phyloP scores from a whole-genome alignment of 768 basidiomycete species.

The Lenzites betulinus region DNA sequence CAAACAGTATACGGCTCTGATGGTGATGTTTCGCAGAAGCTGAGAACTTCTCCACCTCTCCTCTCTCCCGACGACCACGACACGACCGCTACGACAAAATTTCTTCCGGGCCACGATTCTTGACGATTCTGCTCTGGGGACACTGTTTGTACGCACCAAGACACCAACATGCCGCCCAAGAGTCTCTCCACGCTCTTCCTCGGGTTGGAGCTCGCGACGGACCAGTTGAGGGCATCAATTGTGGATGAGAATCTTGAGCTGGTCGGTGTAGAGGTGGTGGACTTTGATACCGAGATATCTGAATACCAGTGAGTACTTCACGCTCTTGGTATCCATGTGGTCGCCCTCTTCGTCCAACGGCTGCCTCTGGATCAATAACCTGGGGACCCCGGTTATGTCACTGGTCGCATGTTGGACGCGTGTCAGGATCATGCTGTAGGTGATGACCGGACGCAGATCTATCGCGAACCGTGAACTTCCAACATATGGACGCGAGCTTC shows the following conservation, averaged over 20 bases:
- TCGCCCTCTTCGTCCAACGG: not conserved
- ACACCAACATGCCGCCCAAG: slow-evolving; percentile 38
- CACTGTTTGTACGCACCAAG: slow-evolving; percentile 4
- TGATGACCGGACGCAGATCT: too few relatives aligned
- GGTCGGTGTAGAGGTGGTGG: slow-evolving; percentile 78
- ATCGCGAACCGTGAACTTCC: too few relatives aligned
- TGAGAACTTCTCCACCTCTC: slow-evolving; percentile 11
- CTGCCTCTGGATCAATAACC: not conserved
- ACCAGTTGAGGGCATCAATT: slow-evolving; percentile 81
- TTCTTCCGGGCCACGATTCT: slow-evolving; percentile 7
- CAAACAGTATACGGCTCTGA: slow-evolving; percentile 21
- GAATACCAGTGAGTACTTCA: slow-evolving; percentile 73
- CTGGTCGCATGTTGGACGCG: too few relatives aligned
- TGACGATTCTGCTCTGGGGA: slow-evolving; percentile 8
- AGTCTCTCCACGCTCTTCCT: slow-evolving; percentile 64
- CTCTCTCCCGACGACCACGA: slow-evolving; percentile 24
- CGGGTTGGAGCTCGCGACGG: slow-evolving; percentile 82
- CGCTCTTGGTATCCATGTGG: not conserved
- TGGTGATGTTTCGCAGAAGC: slow-evolving; percentile 24
- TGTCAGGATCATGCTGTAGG: too few relatives aligned
- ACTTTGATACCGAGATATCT: slow-evolving; percentile 77
- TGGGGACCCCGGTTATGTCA: not conserved
- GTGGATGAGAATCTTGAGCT: slow-evolving; percentile 83
- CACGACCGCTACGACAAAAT: slow-evolving; percentile 22
- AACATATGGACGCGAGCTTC: too few relatives aligned